Base-by-base conservation (phyloP, 306 rosid species). In the Hylodesmum podocarpum region DNA sequence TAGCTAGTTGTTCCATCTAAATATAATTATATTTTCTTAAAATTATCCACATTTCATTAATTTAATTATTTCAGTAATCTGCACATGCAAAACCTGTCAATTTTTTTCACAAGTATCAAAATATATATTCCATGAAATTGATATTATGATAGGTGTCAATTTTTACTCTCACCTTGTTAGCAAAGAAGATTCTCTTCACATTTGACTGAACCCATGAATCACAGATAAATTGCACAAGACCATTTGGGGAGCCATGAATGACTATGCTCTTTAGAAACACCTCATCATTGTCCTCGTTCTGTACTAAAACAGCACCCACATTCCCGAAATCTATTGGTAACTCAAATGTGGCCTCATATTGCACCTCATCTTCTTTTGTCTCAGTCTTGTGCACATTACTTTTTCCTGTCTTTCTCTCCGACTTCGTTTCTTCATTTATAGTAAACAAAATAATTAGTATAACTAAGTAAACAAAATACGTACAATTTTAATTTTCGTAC, bases 191-290 rank as follows among this genome's bases (percentile, higher is more conserved):
- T 67, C 87, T 77, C 77, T 68, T 73, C 0, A 6, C 3, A 0
- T 75, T 74, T 43, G 82, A 59, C 0, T 84, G 85, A 77, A 84
- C 28, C 87, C 87, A 84, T 49, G 87, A 84, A 4, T 80, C 15
- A 58, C 87, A 80, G 6, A 31, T 66, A 66, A 84, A 4, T 33
- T 57, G 68, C 4, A 84, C 6, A 16, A 77, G 47, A 0, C 77
- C 84, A 49, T 24, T 12, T 40, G 76, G 47, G 4, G 77, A 72
- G 36, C 87, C 85, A 14, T 80, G 15, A 10, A 84, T 55, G 11
- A 73, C 78, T 39, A 83, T 62, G 18, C 6, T 50, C 4, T 69
- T 71, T 0, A 83, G 69, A 39, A 67, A 83, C 0, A 83, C 0
- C 51, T 83, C 86, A 0, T 51, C 27, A 3, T 25, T 18, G 19